Base-by-base conservation (phyloP, 2,329 filamentous ascomycete genomes). In the Pseudogymnoascus sp. region DNA sequence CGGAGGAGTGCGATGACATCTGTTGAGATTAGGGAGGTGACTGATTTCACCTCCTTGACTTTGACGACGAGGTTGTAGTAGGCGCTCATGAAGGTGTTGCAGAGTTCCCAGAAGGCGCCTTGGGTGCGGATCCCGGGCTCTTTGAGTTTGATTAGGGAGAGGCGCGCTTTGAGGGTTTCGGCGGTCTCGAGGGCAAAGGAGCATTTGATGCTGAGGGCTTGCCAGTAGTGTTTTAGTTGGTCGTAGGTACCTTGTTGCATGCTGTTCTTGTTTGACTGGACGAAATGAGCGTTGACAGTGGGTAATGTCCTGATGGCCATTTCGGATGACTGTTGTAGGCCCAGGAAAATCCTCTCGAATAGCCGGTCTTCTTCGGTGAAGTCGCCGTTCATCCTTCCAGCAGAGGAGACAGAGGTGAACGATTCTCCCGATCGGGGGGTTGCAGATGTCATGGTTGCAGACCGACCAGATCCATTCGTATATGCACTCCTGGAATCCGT, bases 401-500 rank as follows among this genome's bases (percentile, higher is more conserved):
- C 65, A n/a, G 67, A 67, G 29, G 64, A 66, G 37, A 61, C 69
- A 14, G 67, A 68, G 1, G 80, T 81, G 72, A 95, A 96, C 0
- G 90, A 91, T 70, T 96, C 91, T 47, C 88, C 89, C 6, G 91
- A 96, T 23, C 90, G 86, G 54, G 91, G 91, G 0, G 91, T 96
- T n/a, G 81, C 82, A 64, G 69, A 72, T 11, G 68, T 70, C 67
- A 80, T 77, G 2, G 79, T 81, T 1, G 81, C 80, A 29, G 81
- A 81, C 21, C 84, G 80, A 12, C 77, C 74, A 10, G 72, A 73
- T 34, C 80, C 80, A 65, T 83, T 83, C 62, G 81, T 72, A 61
- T 80, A 82, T 0, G 80, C 76, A 76, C 77, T 73, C 8, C 72
- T 69, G 6, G 83, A 78, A 66, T 86, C 83, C 0, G 83, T 86